Conservation (phyloP, 2,329 filamentous ascomycete species). For the Phialophora chinensis region DNA sequence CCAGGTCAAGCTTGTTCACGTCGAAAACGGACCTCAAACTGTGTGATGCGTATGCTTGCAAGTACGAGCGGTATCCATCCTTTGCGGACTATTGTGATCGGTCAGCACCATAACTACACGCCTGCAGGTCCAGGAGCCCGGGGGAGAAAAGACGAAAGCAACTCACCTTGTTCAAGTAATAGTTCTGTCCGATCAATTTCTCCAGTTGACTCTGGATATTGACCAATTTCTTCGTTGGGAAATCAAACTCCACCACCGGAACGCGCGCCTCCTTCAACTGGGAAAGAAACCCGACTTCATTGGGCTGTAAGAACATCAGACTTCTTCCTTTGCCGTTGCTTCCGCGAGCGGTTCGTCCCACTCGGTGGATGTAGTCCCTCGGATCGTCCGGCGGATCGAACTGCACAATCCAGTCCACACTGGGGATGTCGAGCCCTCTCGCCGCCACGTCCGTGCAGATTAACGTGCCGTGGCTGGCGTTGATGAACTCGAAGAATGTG, state of each 20-base stretch:
- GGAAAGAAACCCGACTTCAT: conserved; percentile 87
- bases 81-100: conserved; percentile 59
- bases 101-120: not conserved
- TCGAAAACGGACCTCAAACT: conserved; percentile 83
- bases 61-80: conserved; percentile 82
- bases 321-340: conserved; percentile 82
- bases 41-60: conserved; percentile 93
- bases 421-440: conserved; percentile 91
- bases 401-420: conserved; percentile 95
- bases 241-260: conserved; percentile 94
- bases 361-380: conserved; percentile 91
- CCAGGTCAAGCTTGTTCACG: conserved; percentile 78
- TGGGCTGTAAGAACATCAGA: conserved; percentile 90
- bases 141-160: conserved; percentile 14
- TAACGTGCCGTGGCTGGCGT: conserved; percentile 81
- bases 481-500: conserved; percentile 96
- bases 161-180: conserved; percentile 86
- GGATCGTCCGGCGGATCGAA: conserved; percentile 94
- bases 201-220: conserved; percentile 91
- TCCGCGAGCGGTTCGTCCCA: conserved; percentile 90
- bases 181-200: conserved; percentile 92
- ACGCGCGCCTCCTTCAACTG: conserved; percentile 91
- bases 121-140: not conserved
- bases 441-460: conserved; percentile 98
- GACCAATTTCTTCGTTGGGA: conserved; percentile 87